Conservation (phyloP, 441 rosid genomes). For the Eutrema salsugineum region DNA sequence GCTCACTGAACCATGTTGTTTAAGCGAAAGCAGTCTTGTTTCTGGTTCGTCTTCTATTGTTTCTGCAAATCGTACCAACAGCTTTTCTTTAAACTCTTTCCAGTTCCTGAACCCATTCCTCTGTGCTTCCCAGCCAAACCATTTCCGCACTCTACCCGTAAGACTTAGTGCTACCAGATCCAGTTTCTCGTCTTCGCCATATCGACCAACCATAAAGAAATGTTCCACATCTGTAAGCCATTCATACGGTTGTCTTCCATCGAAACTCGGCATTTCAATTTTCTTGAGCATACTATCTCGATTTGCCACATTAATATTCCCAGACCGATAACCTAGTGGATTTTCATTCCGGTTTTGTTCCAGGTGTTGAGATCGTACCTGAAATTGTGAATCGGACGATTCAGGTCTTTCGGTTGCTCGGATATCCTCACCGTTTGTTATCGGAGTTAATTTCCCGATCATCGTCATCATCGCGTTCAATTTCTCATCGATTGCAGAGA, state of each 20-base stretch:
- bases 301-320: neutral
- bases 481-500: too few species aligned
- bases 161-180: neutral
- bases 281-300: neutral
- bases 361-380: too few species aligned
- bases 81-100: neutral
- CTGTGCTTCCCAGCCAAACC: neutral
- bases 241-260: neutral
- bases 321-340: neutral
- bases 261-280: neutral
- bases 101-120: neutral
- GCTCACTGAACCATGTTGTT: neutral
- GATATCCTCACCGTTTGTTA: too few species aligned
- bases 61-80: neutral
- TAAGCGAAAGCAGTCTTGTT: neutral
- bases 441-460: too few species aligned
- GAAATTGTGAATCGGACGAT: too few species aligned
- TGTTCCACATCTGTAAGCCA: neutral
- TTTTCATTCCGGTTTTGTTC: neutral
- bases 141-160: neutral
- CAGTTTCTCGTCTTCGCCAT: neutral
- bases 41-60: neutral
- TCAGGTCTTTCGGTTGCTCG: too few species aligned
- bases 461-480: too few species aligned
- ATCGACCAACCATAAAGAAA: neutral